A percentile compares a stretch with the other conserved stretches of the same genome.
phyloP scores from a whole-genome alignment of 2,329 filamentous ascomycete species.

The Arthrobotrys iridis region DNA sequence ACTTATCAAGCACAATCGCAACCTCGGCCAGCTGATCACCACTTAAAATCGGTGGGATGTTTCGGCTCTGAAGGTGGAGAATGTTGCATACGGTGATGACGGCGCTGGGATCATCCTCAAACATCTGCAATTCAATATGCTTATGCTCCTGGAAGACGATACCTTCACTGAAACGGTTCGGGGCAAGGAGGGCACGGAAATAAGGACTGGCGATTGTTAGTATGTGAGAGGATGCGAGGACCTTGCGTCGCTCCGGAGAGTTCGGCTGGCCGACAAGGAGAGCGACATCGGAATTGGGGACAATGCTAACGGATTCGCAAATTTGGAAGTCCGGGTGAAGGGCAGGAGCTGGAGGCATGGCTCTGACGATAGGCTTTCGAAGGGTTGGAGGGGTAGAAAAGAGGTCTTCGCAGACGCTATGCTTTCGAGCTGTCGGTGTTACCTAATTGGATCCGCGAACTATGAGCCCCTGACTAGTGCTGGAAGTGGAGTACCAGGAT shows the following conservation, averaged over 20 bases:
- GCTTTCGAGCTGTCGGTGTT: slow-evolving; percentile 44
- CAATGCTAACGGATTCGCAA: slow-evolving; percentile 43
- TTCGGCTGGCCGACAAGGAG: slow-evolving; percentile 44
- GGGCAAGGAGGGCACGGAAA: slow-evolving; percentile 43
- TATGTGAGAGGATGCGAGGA: slow-evolving; percentile 44
- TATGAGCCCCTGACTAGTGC: slow-evolving; percentile 25
- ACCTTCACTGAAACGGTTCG: slow-evolving; percentile 46
- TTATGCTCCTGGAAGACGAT: slow-evolving; percentile 50
- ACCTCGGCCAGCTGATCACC: slow-evolving; percentile 52
- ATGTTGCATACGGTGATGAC: slow-evolving; percentile 50
- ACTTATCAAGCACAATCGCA: slow-evolving; percentile 51
- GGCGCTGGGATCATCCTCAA: slow-evolving; percentile 49
- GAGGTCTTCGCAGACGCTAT: slow-evolving; percentile 48
- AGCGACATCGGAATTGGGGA: slow-evolving; percentile 44
- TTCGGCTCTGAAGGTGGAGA: slow-evolving; percentile 44
- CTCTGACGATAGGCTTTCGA: slow-evolving; percentile 29
- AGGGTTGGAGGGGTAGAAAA: slow-evolving; percentile 48
- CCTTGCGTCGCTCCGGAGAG: slow-evolving; percentile 35
- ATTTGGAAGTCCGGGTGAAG: slow-evolving; percentile 43
- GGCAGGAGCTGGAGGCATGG: slow-evolving; percentile 22
- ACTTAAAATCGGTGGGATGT: slow-evolving; percentile 34
- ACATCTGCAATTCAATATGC: slow-evolving; percentile 50
- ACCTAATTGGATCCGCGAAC: slow-evolving; percentile 24
- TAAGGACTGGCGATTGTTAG: slow-evolving; percentile 50
- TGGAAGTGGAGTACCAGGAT: slow-evolving; percentile 4